Percentiles rank a stretch among this genome's conserved stretches.
Evolutionary conservation across 129 eudicot genomes (phyloP).

Genomic region (Gnaphalium uliginosum): DNA sequence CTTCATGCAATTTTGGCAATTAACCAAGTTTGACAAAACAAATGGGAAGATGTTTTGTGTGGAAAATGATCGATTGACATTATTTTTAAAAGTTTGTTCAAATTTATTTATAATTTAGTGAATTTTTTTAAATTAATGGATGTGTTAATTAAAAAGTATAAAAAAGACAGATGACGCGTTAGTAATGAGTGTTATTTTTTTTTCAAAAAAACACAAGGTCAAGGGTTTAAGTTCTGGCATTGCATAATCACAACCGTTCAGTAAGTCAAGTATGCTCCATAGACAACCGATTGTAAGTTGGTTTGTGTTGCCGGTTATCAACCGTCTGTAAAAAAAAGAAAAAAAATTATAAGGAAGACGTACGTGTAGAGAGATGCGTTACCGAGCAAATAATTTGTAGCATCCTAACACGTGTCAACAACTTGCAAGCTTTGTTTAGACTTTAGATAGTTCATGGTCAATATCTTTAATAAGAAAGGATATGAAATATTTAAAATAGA

Average conservation of each 20-base stretch:
- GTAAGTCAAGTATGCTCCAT: no score
- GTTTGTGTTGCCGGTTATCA: no score
- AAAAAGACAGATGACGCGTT: no score
- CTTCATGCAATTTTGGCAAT: slow-evolving; percentile 8
- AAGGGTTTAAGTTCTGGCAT: no score
- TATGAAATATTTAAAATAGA: background rate
- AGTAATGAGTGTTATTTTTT: no score
- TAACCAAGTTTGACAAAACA: slow-evolving; percentile 8
- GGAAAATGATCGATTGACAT: slow-evolving; percentile 31
- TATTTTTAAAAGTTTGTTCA: slow-evolving; percentile 24
- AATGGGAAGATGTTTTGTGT: slow-evolving; percentile 3
- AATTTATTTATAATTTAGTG: background rate
- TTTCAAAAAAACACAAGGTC: no score
- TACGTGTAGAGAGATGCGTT: background rate
- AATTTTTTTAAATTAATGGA: background rate
- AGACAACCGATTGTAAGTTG: no score
- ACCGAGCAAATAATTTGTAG: background rate
- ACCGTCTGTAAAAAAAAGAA: no score
- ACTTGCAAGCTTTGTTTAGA: background rate
- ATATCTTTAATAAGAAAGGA: background rate
- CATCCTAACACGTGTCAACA: background rate
- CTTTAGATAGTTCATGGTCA: background rate
- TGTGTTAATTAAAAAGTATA: no score
- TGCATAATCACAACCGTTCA: no score
- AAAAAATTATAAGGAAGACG: background rate